Percentiles rank a stretch among this genome's conserved stretches.
phyloP scores from a whole-genome alignment of 1,284 basidiomycete genomes.

The Melampsora larici-populina region DNA sequence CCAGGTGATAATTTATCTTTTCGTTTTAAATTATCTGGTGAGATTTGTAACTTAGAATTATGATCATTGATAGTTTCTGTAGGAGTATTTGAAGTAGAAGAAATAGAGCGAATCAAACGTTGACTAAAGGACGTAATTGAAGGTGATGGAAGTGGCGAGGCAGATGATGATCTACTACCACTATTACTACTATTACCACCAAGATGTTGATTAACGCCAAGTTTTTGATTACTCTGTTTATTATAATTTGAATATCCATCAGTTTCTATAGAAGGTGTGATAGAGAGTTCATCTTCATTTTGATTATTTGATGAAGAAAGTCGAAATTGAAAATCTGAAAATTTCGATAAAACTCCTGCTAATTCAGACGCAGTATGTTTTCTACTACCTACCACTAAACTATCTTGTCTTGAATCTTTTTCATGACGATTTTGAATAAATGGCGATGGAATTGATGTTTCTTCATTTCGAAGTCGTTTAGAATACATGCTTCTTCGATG shows the following conservation, averaged over 20 bases:
- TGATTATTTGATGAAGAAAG: neutral
- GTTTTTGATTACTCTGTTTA: neutral
- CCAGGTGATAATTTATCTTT: no score
- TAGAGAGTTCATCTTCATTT: neutral
- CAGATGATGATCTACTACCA: neutral
- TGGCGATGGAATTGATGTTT: neutral
- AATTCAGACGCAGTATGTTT: slow-evolving; percentile 1
- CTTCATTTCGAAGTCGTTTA: neutral
- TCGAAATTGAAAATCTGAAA: neutral
- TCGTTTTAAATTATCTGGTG: no score
- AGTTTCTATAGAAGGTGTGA: no score
- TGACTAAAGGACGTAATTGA: neutral
- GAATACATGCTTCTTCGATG: neutral
- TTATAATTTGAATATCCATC: neutral
- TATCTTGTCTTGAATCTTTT: neutral
- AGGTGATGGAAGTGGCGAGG: neutral
- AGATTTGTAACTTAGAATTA: no score
- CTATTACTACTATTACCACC: neutral
- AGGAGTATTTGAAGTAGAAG: neutral
- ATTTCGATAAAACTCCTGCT: neutral
- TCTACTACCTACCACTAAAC: neutral
- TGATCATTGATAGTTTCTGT: no score
- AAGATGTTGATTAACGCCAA: neutral
- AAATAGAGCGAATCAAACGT: neutral
- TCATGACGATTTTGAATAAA: neutral